Base-by-base conservation (phyloP, 73 alveolate species). In the Breviolum minutum region DNA sequence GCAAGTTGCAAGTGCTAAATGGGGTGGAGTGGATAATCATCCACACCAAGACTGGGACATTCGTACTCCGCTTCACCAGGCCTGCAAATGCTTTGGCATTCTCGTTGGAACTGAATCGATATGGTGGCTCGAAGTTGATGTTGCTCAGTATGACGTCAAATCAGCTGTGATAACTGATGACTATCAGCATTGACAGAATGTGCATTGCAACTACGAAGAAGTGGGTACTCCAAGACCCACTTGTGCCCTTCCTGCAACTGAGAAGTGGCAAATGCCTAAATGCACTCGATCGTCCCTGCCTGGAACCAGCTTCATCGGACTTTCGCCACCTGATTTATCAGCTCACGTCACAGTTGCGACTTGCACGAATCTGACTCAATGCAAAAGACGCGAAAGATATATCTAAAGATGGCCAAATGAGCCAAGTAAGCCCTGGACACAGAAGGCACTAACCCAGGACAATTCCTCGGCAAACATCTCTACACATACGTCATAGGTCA, bases 361-460 rank as follows among this genome's bases (percentile, higher is more conserved):
- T 40, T 40, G 54, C 54, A 3, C 54, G 3, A 40, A 40, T 40
- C 54, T 40, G 74, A 13, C 0, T 5, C 64, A 14, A 27, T 2
- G 74, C 63, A 48, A 30, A 48, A 81, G 12, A 32, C 5, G 83
- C 83, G 0, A 73, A 0, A 10, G 14, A 73, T 14, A 73, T 14
- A 9, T 14, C 14, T 13, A 27, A 14, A 10, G 32, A 32, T 24
- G 40, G n/a, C 83, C 83, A 10, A 10, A 19, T 13, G 40, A 19
- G 83, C 83, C n/a, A 62, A 13, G 73, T 90, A 27, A 73, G 97
- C n/a, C 14, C 63, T 30, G 54, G 8, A 26, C 97, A 90, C 97
- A 9, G 97, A 90, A 11, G 97, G 97, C 77, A 90, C 97, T 24
- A 90, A 82, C 16, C 97, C 97, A 54, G 97, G 88, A 29, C 40